A percentile compares a stretch with the other conserved stretches of the same genome.
phyloP scores from a whole-genome alignment of 805 yeast species.

The Lipomyces chichibuensis region DNA sequence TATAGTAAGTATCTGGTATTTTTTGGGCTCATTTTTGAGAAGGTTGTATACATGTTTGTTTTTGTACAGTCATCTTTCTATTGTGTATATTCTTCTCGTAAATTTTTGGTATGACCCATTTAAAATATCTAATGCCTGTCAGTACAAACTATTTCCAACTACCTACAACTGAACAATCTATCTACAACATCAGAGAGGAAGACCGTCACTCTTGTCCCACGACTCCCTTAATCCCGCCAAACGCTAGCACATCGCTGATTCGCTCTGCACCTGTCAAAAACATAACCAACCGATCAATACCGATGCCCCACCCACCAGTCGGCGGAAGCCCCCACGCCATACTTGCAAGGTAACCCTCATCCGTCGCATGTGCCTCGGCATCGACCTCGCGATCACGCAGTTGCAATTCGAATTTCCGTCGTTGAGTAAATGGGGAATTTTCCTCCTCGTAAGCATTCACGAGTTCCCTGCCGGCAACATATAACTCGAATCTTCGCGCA shows the following conservation, averaged over 20 bases:
- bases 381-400: conserved; percentile 56
- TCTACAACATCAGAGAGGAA: neutral
- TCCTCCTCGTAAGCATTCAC: conserved; percentile 97
- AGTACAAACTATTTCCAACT: neutral
- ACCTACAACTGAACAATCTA: neutral
- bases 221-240: conserved; percentile 76
- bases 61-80: neutral
- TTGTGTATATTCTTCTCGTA: neutral
- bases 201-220: conserved; percentile 52
- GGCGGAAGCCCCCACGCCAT: conserved; percentile 97
- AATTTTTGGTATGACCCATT: neutral
- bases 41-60: neutral
- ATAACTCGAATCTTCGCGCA: conserved; percentile 81
- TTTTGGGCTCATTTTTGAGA: neutral
- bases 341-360: conserved; percentile 65
- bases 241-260: conserved; percentile 74
- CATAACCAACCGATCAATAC: conserved; percentile 88
- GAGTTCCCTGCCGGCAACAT: conserved; percentile 76
- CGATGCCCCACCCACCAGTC: conserved; percentile 98
- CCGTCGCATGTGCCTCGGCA: conserved; percentile 69
- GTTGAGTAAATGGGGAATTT: conserved; percentile 78
- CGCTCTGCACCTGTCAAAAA: conserved; percentile 63
- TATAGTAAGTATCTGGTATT: neutral
- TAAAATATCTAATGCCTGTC: neutral
- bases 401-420: conserved; percentile 64